A percentile compares a stretch with the other conserved stretches of the same genome.
Evolutionary conservation across 2,329 filamentous ascomycete genomes (phyloP).

Genomic region (Madurella mycetomatis): DNA sequence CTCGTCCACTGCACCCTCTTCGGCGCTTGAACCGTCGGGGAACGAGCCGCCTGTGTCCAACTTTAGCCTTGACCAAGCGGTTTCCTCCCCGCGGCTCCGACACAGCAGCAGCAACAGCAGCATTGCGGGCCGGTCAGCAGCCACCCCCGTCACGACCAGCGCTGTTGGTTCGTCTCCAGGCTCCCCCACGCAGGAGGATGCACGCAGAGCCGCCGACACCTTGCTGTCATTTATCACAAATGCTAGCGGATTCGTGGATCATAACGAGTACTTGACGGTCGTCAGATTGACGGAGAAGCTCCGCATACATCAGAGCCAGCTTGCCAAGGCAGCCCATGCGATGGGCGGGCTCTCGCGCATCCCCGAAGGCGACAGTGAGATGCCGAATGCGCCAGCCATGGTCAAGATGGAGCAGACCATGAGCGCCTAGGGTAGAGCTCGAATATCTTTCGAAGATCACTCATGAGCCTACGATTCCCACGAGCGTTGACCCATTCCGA

Average conservation of each 20-base stretch:
- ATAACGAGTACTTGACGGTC: slow-evolving; percentile 72
- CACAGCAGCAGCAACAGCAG: slow-evolving; percentile 50
- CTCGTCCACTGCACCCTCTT: slow-evolving; percentile 46
- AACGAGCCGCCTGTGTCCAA: slow-evolving; percentile 41
- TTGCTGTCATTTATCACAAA: slow-evolving; percentile 78
- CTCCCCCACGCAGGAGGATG: slow-evolving; percentile 80
- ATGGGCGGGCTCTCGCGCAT: slow-evolving; percentile 52
- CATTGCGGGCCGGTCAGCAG: slow-evolving; percentile 31
- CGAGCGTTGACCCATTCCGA: background rate
- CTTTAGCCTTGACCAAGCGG: slow-evolving; percentile 42
- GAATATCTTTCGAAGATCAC: background rate
- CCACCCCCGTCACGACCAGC: slow-evolving; percentile 27
- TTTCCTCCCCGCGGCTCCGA: slow-evolving; percentile 43
- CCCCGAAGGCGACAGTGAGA: slow-evolving; percentile 53
- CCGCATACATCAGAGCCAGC: slow-evolving; percentile 54
- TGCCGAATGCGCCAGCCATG: slow-evolving; percentile 36
- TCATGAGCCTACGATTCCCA: background rate
- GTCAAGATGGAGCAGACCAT: slow-evolving; percentile 36
- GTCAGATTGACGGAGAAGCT: slow-evolving; percentile 83
- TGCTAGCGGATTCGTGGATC: slow-evolving; percentile 67
- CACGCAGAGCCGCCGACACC: slow-evolving; percentile 73
- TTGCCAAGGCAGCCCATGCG: slow-evolving; percentile 30
- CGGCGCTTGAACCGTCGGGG: slow-evolving; percentile 48
- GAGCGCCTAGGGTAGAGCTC: slow-evolving; percentile 22
- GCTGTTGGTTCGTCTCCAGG: slow-evolving; percentile 53